phyloP scores from a whole-genome alignment of 1,284 basidiomycete species.

The Sanguinoderma infundibulare region DNA sequence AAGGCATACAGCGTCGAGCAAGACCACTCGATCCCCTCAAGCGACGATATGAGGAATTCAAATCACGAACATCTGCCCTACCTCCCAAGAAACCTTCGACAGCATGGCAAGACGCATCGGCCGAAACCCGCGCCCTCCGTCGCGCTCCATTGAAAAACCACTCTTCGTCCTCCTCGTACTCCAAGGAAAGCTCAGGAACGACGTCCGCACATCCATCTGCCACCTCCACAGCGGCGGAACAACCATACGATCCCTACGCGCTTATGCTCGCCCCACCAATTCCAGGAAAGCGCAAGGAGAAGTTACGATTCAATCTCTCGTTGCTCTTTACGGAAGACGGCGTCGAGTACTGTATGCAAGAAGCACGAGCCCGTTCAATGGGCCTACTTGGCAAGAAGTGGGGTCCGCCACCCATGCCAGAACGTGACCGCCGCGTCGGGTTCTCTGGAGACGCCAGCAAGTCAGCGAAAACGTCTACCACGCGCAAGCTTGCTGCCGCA shows the following conservation, averaged over 20 bases:
- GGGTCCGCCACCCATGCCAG: conserved; percentile 63
- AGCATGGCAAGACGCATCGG: conserved; percentile 33
- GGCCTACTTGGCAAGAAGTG: conserved; percentile 83
- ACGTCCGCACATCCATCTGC: conserved; percentile 18
- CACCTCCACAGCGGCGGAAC: conserved; percentile 4
- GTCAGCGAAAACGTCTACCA: conserved; percentile 38
- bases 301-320: conserved; percentile 65
- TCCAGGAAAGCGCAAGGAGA: conserved; percentile 73
- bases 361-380: conserved; percentile 77
- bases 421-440: conserved; percentile 46
- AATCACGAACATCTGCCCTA: conserved; percentile 42
- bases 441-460: conserved; percentile 59
- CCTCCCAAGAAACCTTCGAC: conserved; percentile 30
- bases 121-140: conserved; percentile 48
- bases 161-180: conserved; percentile 17
- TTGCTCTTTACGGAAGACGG: conserved; percentile 71
- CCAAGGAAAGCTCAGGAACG: background rate
- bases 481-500: conserved; percentile 30
- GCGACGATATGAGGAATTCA: conserved; percentile 83
- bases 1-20: conserved; percentile 84
- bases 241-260: conserved; percentile 55
- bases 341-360: conserved; percentile 73
- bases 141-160: conserved; percentile 61
- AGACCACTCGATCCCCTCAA: conserved; percentile 88
- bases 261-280: conserved; percentile 68